phyloP scores from a whole-genome alignment of 306 rosid species.

The Gastrolobium bilobum region DNA sequence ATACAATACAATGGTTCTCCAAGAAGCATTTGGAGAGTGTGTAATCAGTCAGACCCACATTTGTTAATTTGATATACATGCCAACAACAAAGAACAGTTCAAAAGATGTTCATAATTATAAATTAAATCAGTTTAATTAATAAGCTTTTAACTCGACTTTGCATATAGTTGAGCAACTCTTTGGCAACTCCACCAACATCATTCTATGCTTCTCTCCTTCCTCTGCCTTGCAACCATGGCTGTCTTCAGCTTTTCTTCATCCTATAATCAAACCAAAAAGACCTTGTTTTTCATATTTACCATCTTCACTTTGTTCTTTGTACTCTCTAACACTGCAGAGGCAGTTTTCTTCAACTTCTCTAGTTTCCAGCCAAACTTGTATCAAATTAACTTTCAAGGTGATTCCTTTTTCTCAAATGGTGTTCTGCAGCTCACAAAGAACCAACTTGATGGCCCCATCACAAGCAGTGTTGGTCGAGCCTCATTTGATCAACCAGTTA shows the following conservation, averaged over 20 bases:
- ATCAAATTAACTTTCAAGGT: conserved; percentile 49
- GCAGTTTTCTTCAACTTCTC: conserved; percentile 67
- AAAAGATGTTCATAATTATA: not conserved
- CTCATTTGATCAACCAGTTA: conserved; percentile 59
- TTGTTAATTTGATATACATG: no score
- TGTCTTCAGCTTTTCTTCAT: conserved; percentile 37
- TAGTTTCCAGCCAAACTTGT: conserved; percentile 50
- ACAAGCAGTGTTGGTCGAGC: conserved; percentile 70
- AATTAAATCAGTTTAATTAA: conserved; percentile 19
- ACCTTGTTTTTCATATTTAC: conserved; percentile 13
- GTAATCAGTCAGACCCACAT: no score
- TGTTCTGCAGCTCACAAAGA: conserved; percentile 71
- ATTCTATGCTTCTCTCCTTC: conserved; percentile 21
- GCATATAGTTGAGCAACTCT: conserved; percentile 49
- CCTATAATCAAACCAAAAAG: conserved; percentile 23
- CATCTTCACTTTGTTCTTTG: conserved; percentile 40
- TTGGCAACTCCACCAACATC: conserved; percentile 28
- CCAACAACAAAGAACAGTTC: conserved; percentile 39
- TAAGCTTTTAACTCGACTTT: conserved; percentile 22
- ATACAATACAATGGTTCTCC: no score
- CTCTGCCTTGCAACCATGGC: conserved; percentile 48
- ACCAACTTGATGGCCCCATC: conserved; percentile 57
- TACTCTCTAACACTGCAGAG: conserved; percentile 34
- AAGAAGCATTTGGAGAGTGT: no score
- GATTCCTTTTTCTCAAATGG: conserved; percentile 62